Evolutionary conservation across 805 yeast genomes (phyloP).

Genomic region (Starmera quercuum): DNA sequence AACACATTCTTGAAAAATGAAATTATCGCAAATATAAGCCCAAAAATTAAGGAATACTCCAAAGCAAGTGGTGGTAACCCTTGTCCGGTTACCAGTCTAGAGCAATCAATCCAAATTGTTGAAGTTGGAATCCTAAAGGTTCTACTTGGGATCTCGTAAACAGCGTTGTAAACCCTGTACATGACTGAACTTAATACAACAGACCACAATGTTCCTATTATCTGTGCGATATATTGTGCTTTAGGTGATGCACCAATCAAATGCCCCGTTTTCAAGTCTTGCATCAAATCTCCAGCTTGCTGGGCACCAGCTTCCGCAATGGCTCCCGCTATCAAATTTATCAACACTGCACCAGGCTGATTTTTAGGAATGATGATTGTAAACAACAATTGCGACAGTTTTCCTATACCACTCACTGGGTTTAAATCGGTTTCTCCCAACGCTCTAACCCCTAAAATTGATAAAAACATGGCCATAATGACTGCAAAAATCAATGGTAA

Average conservation of each 20-base stretch:
- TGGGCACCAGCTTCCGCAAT: slow-evolving; percentile 98
- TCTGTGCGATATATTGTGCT: slow-evolving; percentile 87
- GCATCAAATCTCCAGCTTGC: slow-evolving; percentile 98
- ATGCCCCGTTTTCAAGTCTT: slow-evolving; percentile 92
- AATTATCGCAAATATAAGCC: slow-evolving; percentile 59
- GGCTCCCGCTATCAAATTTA: slow-evolving; percentile 91
- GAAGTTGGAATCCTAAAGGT: slow-evolving; percentile 91
- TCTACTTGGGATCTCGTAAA: slow-evolving; percentile 79
- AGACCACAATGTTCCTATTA: slow-evolving; percentile 84
- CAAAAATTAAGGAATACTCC: slow-evolving; percentile 53
- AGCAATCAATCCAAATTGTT: slow-evolving; percentile 93
- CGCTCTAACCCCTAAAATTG: slow-evolving; percentile 86
- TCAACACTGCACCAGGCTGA: slow-evolving; percentile 75
- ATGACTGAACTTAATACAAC: slow-evolving; percentile 71
- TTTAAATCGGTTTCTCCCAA: slow-evolving; percentile 94
- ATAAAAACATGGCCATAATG: slow-evolving; percentile 65
- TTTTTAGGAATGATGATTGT: slow-evolving; percentile 69
- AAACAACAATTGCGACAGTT: slow-evolving; percentile 81
- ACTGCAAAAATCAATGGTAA: slow-evolving; percentile 66
- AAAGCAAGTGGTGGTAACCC: slow-evolving; percentile 80
- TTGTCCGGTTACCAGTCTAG: slow-evolving; percentile 83
- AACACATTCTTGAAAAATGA: slow-evolving; percentile 57
- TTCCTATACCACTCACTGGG: slow-evolving; percentile 96
- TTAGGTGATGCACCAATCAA: slow-evolving; percentile 85
- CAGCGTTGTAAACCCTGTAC: slow-evolving; percentile 73